A percentile compares a stretch with the other conserved stretches of the same genome.
These are phyloP conservation scores for Protomyces gravidus DNA, from an alignment of 1,139 yeast genomes.

Conservation along the genomic window DNA sequence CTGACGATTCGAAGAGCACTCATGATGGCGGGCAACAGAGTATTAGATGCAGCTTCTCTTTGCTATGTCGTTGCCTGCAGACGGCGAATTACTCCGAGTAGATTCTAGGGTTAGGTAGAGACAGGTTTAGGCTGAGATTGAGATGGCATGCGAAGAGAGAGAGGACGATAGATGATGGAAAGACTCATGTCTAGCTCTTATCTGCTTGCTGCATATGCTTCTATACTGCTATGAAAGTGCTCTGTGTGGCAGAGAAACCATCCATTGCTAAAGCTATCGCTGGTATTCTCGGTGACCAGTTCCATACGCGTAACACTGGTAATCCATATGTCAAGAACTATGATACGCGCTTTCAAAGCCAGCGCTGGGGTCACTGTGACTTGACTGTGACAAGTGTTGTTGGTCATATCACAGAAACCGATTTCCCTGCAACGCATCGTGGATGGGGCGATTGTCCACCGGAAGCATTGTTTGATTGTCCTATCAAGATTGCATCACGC, in stretches of 20 bases:
- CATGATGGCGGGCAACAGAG: not conserved
- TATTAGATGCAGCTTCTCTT: not conserved
- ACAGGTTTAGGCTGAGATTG: too few relatives aligned
- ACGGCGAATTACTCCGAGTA: not conserved
- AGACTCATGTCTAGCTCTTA: too few relatives aligned
- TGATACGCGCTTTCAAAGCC: slow-evolving; percentile 58
- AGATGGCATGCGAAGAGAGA: too few relatives aligned
- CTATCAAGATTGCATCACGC: slow-evolving; percentile 47
- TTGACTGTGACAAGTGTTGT: slow-evolving; percentile 90
- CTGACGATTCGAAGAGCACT: slow-evolving; percentile 1
- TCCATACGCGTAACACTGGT: slow-evolving; percentile 47
- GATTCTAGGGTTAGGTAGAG: not conserved
- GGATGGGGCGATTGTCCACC: slow-evolving; percentile 69
- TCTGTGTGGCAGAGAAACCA: slow-evolving; percentile 97
- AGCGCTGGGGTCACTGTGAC: slow-evolving; percentile 59
- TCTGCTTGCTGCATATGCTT: not conserved
- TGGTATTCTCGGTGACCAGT: slow-evolving; percentile 69
- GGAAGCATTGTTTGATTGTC: slow-evolving; percentile 64
- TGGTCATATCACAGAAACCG: slow-evolving; percentile 71
- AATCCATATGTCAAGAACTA: slow-evolving; percentile 73
- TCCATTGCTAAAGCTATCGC: slow-evolving; percentile 89
- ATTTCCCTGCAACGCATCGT: slow-evolving; percentile 51
- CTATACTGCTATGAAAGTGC: slow-evolving; percentile 59
- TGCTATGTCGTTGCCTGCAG: not conserved
- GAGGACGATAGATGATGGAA: too few relatives aligned